Percentiles rank a stretch among this genome's conserved stretches.
Evolutionary conservation across 129 eudicot genomes (phyloP).

Genomic region (Glebionis coronaria): DNA sequence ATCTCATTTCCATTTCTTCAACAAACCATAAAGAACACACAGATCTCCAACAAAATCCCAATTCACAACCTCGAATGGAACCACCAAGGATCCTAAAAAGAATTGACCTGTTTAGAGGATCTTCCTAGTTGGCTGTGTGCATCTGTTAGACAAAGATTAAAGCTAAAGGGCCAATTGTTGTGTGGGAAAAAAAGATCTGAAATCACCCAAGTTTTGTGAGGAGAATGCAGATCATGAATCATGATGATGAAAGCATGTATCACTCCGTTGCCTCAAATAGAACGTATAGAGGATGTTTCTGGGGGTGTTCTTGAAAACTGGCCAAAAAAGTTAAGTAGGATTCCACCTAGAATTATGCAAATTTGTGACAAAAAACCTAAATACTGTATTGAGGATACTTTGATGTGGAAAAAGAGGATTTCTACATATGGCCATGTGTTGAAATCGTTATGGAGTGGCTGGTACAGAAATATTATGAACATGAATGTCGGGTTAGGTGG

Average conservation of each 20-base stretch:
- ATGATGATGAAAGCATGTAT: constrained; percentile 39
- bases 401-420: constrained; percentile 28
- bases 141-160: constrained; percentile 39
- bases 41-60: too few species aligned
- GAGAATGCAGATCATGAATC: constrained; percentile 28
- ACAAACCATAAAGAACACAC: too few species aligned
- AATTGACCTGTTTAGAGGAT: constrained; percentile 33
- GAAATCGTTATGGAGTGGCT: constrained; percentile 24
- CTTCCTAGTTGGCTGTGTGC: constrained; percentile 29
- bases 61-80: constrained; percentile 32
- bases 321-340: constrained; percentile 33
- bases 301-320: constrained; percentile 32
- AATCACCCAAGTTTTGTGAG: constrained; percentile 26
- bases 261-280: constrained; percentile 26
- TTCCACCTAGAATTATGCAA: constrained; percentile 28
- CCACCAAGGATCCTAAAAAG: constrained; percentile 33
- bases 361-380: constrained; percentile 3
- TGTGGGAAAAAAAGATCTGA: constrained; percentile 32
- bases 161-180: constrained; percentile 33
- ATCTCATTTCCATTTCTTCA: too few species aligned
- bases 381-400: constrained; percentile 30
- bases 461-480: constrained; percentile 41
- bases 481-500: constrained; percentile 42
- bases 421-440: constrained; percentile 10
- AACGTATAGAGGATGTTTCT: constrained; percentile 16